These are phyloP conservation scores for Lolium perenne DNA, from an alignment of 176 grass and related monocot genomes.

Conservation along the genomic window DNA sequence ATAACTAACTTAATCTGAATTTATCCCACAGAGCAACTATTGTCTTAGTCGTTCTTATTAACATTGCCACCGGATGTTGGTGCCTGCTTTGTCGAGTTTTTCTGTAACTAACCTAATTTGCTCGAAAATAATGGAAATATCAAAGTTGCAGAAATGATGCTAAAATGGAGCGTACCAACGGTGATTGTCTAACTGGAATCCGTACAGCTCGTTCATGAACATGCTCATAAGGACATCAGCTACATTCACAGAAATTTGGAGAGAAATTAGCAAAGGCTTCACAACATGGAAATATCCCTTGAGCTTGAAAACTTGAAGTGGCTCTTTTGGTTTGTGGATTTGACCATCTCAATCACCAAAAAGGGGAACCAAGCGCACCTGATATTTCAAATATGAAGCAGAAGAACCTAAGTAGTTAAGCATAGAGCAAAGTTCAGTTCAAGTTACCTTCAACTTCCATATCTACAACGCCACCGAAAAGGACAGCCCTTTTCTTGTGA, in stretches of 20 bases:
- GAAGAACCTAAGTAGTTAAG: conserved; percentile 29
- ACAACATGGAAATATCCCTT: conserved; percentile 17
- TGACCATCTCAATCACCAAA: conserved; percentile 39
- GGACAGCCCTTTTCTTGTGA: conserved; percentile 92
- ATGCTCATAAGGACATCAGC: conserved; percentile 89
- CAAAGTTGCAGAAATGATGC: conserved; percentile 15
- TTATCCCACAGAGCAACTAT: not conserved
- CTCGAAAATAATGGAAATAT: not conserved
- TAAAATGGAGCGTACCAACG: conserved; percentile 63
- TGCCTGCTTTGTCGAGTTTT: not conserved
- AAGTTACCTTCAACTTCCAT: conserved; percentile 93
- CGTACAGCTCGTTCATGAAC: conserved; percentile 98
- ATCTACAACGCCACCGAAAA: conserved; percentile 94
- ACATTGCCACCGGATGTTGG: not conserved
- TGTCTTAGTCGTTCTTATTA: not conserved
- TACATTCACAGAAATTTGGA: conserved; percentile 50
- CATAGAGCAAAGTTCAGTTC: conserved; percentile 41
- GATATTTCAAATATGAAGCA: conserved; percentile 25
- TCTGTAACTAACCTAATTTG: conserved; percentile 22
- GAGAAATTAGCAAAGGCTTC: conserved; percentile 7
- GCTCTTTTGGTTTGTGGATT: not conserved
- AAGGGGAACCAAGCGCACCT: not conserved
- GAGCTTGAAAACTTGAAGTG: conserved; percentile 15
- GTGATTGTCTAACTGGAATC: conserved; percentile 92
- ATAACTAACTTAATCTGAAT: conserved; percentile 3